phyloP scores from a whole-genome alignment of 148 eudicot species.

The Oxyria digyna region DNA sequence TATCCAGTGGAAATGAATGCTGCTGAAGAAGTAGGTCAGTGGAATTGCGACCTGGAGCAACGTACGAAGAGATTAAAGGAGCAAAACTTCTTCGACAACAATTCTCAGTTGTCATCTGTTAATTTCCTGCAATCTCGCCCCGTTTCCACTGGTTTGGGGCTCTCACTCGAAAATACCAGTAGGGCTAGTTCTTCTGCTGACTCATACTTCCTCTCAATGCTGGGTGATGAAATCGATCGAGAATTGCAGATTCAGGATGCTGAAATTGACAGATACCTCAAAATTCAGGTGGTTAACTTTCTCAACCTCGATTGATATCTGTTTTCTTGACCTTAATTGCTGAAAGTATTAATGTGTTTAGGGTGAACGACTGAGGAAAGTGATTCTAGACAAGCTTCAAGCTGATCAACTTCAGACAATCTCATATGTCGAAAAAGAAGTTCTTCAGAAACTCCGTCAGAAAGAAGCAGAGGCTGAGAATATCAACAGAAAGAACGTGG shows the following conservation, averaged over 20 bases:
- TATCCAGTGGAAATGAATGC: constrained; percentile 21
- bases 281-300: constrained; percentile 46
- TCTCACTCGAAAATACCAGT: constrained; percentile 38
- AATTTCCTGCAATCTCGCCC: constrained; percentile 49
- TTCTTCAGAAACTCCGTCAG: constrained; percentile 31
- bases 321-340: too few relatives aligned
- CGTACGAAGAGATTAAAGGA: constrained; percentile 37
- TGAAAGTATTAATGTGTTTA: constrained; percentile 8
- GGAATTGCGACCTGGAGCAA: constrained; percentile 28
- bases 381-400: constrained; percentile 40
- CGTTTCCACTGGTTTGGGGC: constrained; percentile 48
- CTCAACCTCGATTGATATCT: neutral
- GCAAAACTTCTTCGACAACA: constrained; percentile 45
- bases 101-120: constrained; percentile 41
- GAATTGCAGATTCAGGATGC: constrained; percentile 46
- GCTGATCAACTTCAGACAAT: constrained; percentile 37
- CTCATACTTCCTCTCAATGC: constrained; percentile 22
- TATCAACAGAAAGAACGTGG: constrained; percentile 36
- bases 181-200: constrained; percentile 43
- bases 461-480: constrained; percentile 39
- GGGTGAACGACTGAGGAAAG: constrained; percentile 47
- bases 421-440: constrained; percentile 39
- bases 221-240: constrained; percentile 43
- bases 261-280: constrained; percentile 51
- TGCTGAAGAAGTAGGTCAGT: constrained; percentile 19